Evolutionary conservation across 495 filamentous ascomycete species (phyloP), one percentile per base, ranked within the genome.

Genomic region (Tuber indicum): DNA sequence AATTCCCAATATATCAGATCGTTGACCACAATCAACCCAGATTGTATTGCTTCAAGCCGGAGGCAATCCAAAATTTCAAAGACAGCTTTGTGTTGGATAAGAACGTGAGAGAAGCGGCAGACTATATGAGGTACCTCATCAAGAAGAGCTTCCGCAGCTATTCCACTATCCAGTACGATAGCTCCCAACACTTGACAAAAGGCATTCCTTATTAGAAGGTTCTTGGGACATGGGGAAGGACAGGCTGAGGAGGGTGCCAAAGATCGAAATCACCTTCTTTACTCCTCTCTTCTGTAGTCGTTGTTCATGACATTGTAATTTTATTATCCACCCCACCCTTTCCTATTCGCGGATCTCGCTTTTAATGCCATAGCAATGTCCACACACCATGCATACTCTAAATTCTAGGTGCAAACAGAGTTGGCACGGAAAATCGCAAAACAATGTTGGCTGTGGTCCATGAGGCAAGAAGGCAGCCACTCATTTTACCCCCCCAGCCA

Each of bases 31-130:
- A 12, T 46, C 43, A 39, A 23, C 71, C 71, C 70, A 83, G 76
- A 23, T 85, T 99, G 81, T 96, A 96, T 1, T 99, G 96, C 85
- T 99, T 99, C 88, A 99, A 98, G 84, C 94, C 96, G 0, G 93
- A 97, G 83, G 96, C 93, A 0, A 91, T 99, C 42, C 90, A 91
- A 82, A 92, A 96, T 85, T 97, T 99, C 86, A 92, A 90, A 80
- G 93, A 98, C 78, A 88, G 96, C 17, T 98, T 99, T 82, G 95
- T 97, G 73, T 85, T 97, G 73, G 94, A 99, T 70, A 96, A 92
- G 87, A 94, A 86, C 72, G 96, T 98, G 84, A 89, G 94, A 72
- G 96, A 99, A 83, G 96, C 96, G 0, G 96, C 95, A 1, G 94
- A 98, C 73, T 96, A 94, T 81, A 96, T 98, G 91, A 89, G 90